phyloP scores from a whole-genome alignment of 2,329 filamentous ascomycete species.

The Aspergillus brunneoviolaceus region DNA sequence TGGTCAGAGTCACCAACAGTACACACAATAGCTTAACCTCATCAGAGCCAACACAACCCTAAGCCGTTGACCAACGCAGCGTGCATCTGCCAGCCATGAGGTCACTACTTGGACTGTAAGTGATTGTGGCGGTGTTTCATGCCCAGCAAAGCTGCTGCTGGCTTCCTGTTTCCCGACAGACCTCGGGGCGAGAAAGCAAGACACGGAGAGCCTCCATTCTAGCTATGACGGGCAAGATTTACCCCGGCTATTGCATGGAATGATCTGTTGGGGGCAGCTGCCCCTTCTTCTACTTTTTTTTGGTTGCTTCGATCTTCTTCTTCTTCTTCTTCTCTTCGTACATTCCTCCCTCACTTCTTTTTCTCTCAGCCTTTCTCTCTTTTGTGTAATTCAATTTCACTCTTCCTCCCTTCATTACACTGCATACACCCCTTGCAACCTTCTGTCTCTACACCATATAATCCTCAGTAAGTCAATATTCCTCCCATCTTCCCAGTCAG shows the following conservation, averaged over 20 bases:
- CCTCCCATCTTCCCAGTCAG: neutral
- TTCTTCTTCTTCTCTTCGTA: neutral
- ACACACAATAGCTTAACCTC: too few relatives aligned
- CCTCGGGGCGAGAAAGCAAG: neutral
- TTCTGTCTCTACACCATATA: neutral
- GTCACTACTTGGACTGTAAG: neutral
- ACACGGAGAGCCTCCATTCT: neutral
- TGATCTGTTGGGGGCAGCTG: slow-evolving; percentile 1
- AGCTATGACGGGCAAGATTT: neutral
- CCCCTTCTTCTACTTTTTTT: slow-evolving; percentile 7
- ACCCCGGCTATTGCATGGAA: neutral
- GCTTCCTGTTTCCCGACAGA: neutral
- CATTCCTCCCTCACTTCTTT: neutral
- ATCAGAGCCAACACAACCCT: neutral
- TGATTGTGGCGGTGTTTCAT: neutral
- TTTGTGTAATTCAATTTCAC: neutral
- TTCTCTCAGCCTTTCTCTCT: neutral
- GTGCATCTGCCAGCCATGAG: neutral
- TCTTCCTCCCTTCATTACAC: neutral
- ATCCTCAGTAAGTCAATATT: neutral
- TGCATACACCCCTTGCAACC: slow-evolving; percentile 21
- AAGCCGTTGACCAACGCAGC: neutral
- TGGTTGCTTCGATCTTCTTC: slow-evolving; percentile 6
- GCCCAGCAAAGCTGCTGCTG: neutral
- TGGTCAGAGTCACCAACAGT: too few relatives aligned